Evolutionary conservation across 108 stramenopile species (phyloP), one percentile per base, ranked within the genome.

Genomic region (Aurantiochytrium sp.): DNA sequence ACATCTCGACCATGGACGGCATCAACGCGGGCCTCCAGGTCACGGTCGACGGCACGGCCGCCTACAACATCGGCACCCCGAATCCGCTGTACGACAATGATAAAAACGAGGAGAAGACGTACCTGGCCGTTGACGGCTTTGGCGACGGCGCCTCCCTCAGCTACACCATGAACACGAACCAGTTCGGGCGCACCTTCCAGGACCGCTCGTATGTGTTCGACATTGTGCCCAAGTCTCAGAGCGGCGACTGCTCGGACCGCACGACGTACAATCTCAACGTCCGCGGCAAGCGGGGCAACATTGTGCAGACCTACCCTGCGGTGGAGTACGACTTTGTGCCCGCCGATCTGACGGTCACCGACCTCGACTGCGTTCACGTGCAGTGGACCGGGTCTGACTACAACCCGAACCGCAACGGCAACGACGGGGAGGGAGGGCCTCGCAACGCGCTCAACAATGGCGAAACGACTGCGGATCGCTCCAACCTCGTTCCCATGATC

Each of bases 311-410:
- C n/a, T 92, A 90, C 41, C 91, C 91, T 54, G 37, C 88, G 45
- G 91, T 92, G 6, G 91, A 92, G 89, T 90, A 90, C 68, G 90
- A 90, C 86, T 92, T 90, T 55, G 89, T 87, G n/a, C 91, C 91
- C 48, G 85, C 86, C 86, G 45, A 37, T n/a, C 54, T 92, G 1
- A 39, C 54, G 4, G 22, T 89, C 22, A 27, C 31, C 41, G 37
- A 53, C 31, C 24, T 37, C 54, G 88, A 92, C 54, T 69, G 37
- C 69, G 55, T 92, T 32, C 91, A 92, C 69, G 90, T 90, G 85
- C 91, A 92, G 68, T 90, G 90, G 91, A 92, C 90, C 32, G 90
- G 90, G 17, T 87, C 88, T 12, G 91, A 92, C 86, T 92, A 92
- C 89, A 90, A 90, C 69, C 91, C 91, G 24, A 36, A 86, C 19